Conservation (phyloP, 331 rosid genomes). For the Malus hybrid region DNA sequence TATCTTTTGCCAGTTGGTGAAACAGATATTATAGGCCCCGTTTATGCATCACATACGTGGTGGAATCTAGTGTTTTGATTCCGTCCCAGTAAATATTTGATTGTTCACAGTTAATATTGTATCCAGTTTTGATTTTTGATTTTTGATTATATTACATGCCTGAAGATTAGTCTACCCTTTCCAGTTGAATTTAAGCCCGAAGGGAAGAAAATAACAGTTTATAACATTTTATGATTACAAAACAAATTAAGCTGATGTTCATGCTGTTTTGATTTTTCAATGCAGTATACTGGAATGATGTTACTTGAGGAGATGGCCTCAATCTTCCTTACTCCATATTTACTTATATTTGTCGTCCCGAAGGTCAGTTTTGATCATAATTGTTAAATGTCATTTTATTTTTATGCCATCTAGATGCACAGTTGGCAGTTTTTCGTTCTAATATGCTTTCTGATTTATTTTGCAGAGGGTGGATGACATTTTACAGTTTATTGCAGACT, state of each 20-base stretch:
- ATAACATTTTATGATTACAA: not conserved
- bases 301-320: slow-evolving; percentile 96
- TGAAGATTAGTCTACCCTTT: not conserved
- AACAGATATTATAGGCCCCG: not conserved
- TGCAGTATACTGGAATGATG: slow-evolving; percentile 96
- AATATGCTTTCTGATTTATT: slow-evolving; percentile 1
- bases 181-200: not conserved
- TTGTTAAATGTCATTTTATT: not conserved
- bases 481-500: slow-evolving; percentile 74
- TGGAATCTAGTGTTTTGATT: not conserved
- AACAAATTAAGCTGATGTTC: slow-evolving; percentile 4
- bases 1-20: not conserved
- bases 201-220: not conserved
- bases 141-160: not conserved
- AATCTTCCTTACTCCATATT: slow-evolving; percentile 91
- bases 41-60: not conserved
- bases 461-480: slow-evolving; percentile 91
- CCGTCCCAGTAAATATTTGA: not conserved
- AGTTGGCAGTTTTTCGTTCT: not conserved
- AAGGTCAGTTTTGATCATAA: slow-evolving; percentile 41
- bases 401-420: not conserved
- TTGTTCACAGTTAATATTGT: not conserved
- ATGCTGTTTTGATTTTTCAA: slow-evolving; percentile 9
- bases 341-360: slow-evolving; percentile 75
- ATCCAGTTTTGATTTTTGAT: not conserved